phyloP scores from a whole-genome alignment of 768 basidiomycete genomes.

The Calocera viscosa region DNA sequence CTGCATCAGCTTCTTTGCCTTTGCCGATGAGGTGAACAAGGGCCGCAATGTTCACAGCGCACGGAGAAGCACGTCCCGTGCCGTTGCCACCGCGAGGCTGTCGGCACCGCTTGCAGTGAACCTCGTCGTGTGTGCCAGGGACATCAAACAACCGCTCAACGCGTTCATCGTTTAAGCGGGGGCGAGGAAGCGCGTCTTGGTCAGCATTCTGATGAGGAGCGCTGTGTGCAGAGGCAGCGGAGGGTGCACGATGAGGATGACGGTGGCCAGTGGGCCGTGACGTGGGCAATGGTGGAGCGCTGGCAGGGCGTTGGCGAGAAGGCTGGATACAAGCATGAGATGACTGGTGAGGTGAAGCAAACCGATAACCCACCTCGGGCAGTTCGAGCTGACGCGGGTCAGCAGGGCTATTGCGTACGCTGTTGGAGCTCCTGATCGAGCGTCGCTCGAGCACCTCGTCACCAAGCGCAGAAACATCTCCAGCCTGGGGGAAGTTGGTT shows the following conservation, averaged over 20 bases:
- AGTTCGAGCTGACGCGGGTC: not conserved
- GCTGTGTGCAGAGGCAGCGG: not conserved
- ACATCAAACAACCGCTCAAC: not conserved
- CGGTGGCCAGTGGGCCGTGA: not conserved
- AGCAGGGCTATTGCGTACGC: not conserved
- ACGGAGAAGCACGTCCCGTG: not conserved
- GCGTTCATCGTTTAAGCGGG: not conserved
- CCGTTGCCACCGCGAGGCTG: not conserved
- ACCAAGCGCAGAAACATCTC: not conserved
- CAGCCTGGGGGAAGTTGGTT: not conserved
- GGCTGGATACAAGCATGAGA: not conserved
- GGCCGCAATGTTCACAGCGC: not conserved
- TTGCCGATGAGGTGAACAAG: not conserved
- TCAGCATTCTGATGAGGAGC: not conserved
- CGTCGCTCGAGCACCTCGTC: not conserved
- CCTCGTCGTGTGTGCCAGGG: not conserved
- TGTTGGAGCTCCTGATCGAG: not conserved
- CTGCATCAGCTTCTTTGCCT: not conserved
- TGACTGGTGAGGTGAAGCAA: too few species aligned
- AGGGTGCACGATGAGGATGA: not conserved
- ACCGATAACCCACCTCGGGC: not conserved
- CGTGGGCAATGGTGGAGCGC: not conserved
- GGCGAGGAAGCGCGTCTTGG: not conserved
- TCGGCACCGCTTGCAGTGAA: not conserved
- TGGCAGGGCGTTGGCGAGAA: not conserved